phyloP scores from a whole-genome alignment of 441 rosid genomes.

The Isatis lusitanica region DNA sequence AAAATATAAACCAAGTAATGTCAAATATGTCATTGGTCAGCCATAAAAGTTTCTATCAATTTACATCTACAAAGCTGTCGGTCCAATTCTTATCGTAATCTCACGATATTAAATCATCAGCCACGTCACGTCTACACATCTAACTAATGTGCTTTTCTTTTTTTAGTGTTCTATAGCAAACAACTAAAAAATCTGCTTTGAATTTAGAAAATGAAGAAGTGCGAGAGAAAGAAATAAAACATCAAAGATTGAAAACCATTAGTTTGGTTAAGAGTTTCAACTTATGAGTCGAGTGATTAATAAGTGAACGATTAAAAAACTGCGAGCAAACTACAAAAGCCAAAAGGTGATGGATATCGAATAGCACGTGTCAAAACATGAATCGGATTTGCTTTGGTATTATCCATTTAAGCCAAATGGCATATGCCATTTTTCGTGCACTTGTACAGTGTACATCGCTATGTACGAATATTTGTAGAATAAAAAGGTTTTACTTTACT shows the following conservation, averaged over 20 bases:
- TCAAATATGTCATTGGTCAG: conserved; percentile 27
- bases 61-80: conserved; percentile 24
- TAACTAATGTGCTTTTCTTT: neutral
- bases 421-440: conserved; percentile 26
- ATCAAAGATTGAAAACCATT: neutral
- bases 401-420: conserved; percentile 29
- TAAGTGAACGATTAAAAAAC: neutral
- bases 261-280: neutral
- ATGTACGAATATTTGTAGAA: conserved; percentile 2
- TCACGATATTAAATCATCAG: neutral
- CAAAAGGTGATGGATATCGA: neutral
- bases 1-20: conserved; percentile 9
- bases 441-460: conserved; percentile 15
- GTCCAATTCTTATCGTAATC: conserved; percentile 32
- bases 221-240: neutral
- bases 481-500: neutral
- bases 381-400: conserved; percentile 16
- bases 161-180: neutral
- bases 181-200: neutral
- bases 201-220: neutral
- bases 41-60: neutral
- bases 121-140: conserved; percentile 21
- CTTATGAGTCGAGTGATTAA: neutral
- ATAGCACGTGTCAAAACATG: conserved; percentile 4
- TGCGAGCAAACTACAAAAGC: neutral